phyloP scores from a whole-genome alignment of 805 yeast genomes.

The Kazachstania bromeliacearum region DNA sequence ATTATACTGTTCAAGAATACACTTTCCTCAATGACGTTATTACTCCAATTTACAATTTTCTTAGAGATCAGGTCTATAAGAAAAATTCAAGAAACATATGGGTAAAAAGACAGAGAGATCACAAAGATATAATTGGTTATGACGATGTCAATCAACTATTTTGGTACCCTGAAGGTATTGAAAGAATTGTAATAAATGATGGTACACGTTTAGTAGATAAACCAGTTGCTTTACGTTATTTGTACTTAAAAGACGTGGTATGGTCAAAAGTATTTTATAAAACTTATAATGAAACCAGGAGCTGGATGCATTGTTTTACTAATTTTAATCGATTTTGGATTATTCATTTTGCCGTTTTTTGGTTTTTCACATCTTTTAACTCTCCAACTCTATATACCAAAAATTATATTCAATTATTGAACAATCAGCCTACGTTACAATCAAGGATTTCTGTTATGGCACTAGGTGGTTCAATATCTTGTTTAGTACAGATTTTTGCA shows the following conservation, averaged over 20 bases:
- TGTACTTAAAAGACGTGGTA: constrained; percentile 40
- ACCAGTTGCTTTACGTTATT: constrained; percentile 48
- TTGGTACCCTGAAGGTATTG: constrained; percentile 70
- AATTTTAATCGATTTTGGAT: constrained; percentile 78
- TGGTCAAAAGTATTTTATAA: constrained; percentile 67
- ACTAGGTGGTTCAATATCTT: constrained; percentile 56
- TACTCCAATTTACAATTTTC: constrained; percentile 62
- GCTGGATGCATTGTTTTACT: constrained; percentile 65
- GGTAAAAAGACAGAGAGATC: constrained; percentile 62
- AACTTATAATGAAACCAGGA: constrained; percentile 64
- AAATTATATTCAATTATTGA: constrained; percentile 41
- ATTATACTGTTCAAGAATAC: constrained; percentile 36
- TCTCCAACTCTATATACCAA: constrained; percentile 58
- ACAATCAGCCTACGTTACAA: constrained; percentile 54
- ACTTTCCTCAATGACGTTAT: constrained; percentile 58
- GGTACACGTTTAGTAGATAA: constrained; percentile 43
- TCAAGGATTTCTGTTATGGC: constrained; percentile 50
- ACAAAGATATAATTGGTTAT: constrained; percentile 65
- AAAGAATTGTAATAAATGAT: constrained; percentile 40
- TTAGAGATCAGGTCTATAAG: constrained; percentile 58
- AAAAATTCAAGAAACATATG: constrained; percentile 40
- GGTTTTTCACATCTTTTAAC: constrained; percentile 67
- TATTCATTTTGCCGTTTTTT: constrained; percentile 61
- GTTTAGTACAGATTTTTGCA: constrained; percentile 47
- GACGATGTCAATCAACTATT: constrained; percentile 85